Conservation (phyloP, 2,329 filamentous ascomycete species). For the Talaromyces rugulosus region DNA sequence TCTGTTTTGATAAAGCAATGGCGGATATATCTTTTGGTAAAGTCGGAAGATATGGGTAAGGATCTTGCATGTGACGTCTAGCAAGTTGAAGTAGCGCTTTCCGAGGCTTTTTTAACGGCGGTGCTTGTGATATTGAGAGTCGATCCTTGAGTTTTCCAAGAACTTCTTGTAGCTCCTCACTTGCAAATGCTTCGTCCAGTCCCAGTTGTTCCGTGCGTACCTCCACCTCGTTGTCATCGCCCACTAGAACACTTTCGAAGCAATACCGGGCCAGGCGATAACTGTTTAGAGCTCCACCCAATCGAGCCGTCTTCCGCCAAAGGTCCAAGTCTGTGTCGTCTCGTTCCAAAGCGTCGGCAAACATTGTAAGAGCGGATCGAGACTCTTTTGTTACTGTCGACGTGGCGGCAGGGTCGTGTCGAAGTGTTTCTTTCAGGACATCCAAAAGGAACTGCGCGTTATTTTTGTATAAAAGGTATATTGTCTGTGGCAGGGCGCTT, state of each 20-base stretch:
- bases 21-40: slow-evolving; percentile 25
- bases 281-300: slow-evolving; percentile 55
- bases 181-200: slow-evolving; percentile 52
- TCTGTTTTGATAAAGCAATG: slow-evolving; percentile 17
- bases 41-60: slow-evolving; percentile 46
- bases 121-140: slow-evolving; percentile 50
- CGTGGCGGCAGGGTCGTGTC: slow-evolving; percentile 6
- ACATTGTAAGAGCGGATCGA: slow-evolving; percentile 46
- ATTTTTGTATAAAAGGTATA: slow-evolving; percentile 94
- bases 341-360: slow-evolving; percentile 60
- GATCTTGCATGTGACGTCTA: slow-evolving; percentile 49
- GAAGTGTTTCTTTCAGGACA: slow-evolving; percentile 53
- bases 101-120: slow-evolving; percentile 44
- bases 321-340: slow-evolving; percentile 62
- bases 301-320: slow-evolving; percentile 58
- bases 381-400: slow-evolving; percentile 33
- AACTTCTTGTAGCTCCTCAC: slow-evolving; percentile 48
- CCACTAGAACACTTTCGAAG: slow-evolving; percentile 60
- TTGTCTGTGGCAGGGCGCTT: slow-evolving; percentile 78
- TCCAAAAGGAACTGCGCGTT: slow-evolving; percentile 91
- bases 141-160: slow-evolving; percentile 51
- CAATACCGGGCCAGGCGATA: slow-evolving; percentile 58
- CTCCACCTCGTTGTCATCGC: slow-evolving; percentile 55
- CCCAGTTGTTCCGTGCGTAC: slow-evolving; percentile 55
- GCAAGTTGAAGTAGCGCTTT: slow-evolving; percentile 50